These are phyloP conservation scores for Davidsoniella virescens DNA, from an alignment of 2,329 filamentous ascomycete genomes.

Conservation along the genomic window DNA sequence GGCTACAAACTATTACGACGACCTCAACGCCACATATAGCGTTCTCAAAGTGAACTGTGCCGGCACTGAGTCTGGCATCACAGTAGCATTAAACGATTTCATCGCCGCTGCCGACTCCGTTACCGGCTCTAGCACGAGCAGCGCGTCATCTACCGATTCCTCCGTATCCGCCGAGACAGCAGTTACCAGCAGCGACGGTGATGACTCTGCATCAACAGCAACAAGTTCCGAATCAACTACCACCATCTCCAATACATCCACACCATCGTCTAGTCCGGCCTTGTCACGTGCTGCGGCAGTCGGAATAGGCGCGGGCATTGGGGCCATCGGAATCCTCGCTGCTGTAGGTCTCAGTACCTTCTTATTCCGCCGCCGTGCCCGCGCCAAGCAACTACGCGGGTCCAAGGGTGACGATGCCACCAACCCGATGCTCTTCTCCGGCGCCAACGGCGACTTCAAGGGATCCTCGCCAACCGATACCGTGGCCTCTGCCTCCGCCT, in stretches of 20 bases:
- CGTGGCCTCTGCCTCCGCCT: neutral
- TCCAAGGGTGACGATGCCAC: neutral
- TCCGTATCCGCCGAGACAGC: slow-evolving; percentile 1
- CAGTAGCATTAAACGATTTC: slow-evolving; percentile 27
- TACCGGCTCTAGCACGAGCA: slow-evolving; percentile 12
- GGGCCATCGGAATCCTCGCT: slow-evolving; percentile 18
- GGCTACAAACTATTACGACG: slow-evolving; percentile 17
- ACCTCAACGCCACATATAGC: slow-evolving; percentile 27
- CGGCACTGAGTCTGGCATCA: slow-evolving; percentile 27
- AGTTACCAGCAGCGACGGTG: neutral
- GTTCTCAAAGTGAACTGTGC: slow-evolving; percentile 29
- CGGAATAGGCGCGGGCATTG: slow-evolving; percentile 25
- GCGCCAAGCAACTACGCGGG: slow-evolving; percentile 6
- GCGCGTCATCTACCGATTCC: slow-evolving; percentile 2
- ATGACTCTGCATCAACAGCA: neutral
- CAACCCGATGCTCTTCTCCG: slow-evolving; percentile 4
- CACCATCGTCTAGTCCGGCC: neutral
- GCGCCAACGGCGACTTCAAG: slow-evolving; percentile 2
- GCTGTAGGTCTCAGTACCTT: slow-evolving; percentile 15
- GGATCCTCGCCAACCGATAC: slow-evolving; percentile 2
- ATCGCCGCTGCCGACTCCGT: slow-evolving; percentile 16
- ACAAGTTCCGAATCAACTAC: slow-evolving; percentile 3
- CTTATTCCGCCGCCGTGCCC: slow-evolving; percentile 18
- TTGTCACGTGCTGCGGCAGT: slow-evolving; percentile 21
- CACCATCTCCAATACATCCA: neutral